Conservation (phyloP, 768 basidiomycete species). For the Psilocybe sp. region DNA sequence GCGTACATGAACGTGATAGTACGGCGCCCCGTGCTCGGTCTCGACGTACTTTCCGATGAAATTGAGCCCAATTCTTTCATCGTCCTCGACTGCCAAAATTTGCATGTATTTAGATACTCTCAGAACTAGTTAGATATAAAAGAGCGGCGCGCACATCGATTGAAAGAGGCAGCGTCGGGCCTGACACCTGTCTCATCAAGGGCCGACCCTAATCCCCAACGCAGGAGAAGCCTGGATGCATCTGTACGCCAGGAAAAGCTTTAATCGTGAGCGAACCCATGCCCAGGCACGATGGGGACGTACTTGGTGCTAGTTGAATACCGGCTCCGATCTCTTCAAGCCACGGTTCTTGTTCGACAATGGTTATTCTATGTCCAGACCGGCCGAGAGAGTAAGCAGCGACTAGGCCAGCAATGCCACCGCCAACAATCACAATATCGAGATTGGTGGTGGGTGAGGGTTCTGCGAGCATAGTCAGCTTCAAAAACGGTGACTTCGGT, state of each 20-base stretch:
- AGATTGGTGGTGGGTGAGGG: constrained; percentile 1
- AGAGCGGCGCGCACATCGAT: constrained; percentile 33
- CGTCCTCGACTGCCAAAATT: constrained; percentile 23
- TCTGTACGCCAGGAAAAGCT: constrained; percentile 22
- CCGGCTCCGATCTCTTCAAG: constrained; percentile 51
- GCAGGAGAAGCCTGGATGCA: constrained; percentile 40
- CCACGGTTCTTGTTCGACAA: constrained; percentile 38
- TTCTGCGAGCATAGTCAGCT: too few species aligned
- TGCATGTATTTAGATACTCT: background rate
- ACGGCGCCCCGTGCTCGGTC: constrained; percentile 27
- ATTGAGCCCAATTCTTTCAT: constrained; percentile 26
- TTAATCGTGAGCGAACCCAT: too few species aligned
- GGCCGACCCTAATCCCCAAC: constrained; percentile 47
- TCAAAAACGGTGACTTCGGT: too few species aligned
- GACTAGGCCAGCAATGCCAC: constrained; percentile 48
- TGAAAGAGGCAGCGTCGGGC: constrained; percentile 36
- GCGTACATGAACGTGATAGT: constrained; percentile 33
- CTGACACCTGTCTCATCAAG: constrained; percentile 34
- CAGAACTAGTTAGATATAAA: background rate
- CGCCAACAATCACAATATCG: constrained; percentile 43
- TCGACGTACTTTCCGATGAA: constrained; percentile 24
- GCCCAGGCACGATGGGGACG: too few species aligned
- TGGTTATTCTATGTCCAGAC: constrained; percentile 47
- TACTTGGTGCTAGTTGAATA: constrained; percentile 39
- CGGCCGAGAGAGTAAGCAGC: constrained; percentile 43